Evolutionary conservation across 371 early-diverging fungal genomes (phyloP).

Genomic region (Umbelopsis sp.): DNA sequence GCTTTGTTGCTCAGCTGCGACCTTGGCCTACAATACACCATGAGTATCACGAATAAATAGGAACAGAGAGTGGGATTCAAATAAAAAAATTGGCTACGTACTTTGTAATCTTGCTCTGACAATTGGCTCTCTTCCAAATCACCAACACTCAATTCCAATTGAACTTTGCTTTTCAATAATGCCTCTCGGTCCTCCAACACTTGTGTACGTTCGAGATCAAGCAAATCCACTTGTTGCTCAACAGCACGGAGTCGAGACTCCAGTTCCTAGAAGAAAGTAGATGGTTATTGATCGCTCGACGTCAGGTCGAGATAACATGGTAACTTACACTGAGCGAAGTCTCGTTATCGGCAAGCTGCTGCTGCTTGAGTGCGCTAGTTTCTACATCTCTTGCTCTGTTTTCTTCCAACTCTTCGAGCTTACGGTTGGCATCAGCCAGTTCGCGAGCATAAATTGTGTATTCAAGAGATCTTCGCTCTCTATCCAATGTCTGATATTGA

Average conservation of each 20-base stretch:
- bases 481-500: constrained; percentile 84
- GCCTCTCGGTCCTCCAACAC: constrained; percentile 59
- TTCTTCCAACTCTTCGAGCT: constrained; percentile 74
- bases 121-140: constrained; percentile 58
- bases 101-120: constrained; percentile 49
- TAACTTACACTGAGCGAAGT: constrained; percentile 36
- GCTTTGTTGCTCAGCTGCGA: constrained; percentile 44
- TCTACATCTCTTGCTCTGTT: constrained; percentile 51
- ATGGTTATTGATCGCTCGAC: not conserved
- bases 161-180: constrained; percentile 57
- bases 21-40: constrained; percentile 26
- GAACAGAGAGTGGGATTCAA: not conserved
- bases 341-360: constrained; percentile 44
- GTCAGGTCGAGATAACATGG: constrained; percentile 3
- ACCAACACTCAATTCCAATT: constrained; percentile 57
- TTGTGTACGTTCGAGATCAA: constrained; percentile 61
- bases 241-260: constrained; percentile 47
- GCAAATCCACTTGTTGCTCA: constrained; percentile 48
- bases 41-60: not conserved
- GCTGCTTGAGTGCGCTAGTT: constrained; percentile 41
- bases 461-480: constrained; percentile 86
- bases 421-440: constrained; percentile 75
- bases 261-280: constrained; percentile 24
- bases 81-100: not conserved
- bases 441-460: constrained; percentile 92